These are phyloP conservation scores for Apiospora koreana DNA, from an alignment of 2,329 filamentous ascomycete genomes.

Conservation along the genomic window DNA sequence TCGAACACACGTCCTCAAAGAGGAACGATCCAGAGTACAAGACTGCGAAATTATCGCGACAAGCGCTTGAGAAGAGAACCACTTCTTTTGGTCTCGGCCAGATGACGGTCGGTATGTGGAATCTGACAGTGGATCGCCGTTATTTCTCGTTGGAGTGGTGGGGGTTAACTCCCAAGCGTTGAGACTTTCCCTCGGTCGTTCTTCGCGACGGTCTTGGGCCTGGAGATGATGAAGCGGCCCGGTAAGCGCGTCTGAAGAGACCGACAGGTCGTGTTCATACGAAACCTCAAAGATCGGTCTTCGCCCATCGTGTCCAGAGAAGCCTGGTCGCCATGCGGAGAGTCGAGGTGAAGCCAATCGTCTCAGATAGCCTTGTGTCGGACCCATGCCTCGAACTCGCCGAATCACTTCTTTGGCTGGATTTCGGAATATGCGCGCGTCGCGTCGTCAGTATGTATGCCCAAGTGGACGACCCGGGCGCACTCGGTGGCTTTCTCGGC, in stretches of 20 bases:
- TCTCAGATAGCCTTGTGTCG: background rate
- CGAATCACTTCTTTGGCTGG: background rate
- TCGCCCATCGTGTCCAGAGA: conserved; percentile 34
- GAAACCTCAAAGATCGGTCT: too few relatives aligned
- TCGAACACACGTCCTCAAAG: too few relatives aligned
- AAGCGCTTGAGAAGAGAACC: too few relatives aligned
- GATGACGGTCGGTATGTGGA: background rate
- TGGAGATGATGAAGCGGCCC: background rate
- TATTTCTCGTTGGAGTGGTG: background rate
- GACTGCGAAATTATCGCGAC: too few relatives aligned
- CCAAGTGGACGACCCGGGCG: background rate
- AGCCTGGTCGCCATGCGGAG: conserved; percentile 31
- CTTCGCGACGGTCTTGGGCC: background rate
- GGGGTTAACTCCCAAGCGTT: background rate
- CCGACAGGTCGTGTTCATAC: conserved; percentile 37
- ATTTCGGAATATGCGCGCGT: background rate
- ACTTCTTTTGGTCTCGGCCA: too few relatives aligned
- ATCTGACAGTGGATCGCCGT: background rate
- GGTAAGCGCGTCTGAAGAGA: conserved; percentile 21
- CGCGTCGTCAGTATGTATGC: background rate
- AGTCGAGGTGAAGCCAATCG: conserved; percentile 39
- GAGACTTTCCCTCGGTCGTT: background rate
- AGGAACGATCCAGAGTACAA: too few relatives aligned
- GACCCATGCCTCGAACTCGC: background rate
- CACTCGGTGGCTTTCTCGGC: background rate